These are phyloP conservation scores for Casaregolazyma suthepensis DNA, from an alignment of 1,139 yeast genomes.

Conservation along the genomic window DNA sequence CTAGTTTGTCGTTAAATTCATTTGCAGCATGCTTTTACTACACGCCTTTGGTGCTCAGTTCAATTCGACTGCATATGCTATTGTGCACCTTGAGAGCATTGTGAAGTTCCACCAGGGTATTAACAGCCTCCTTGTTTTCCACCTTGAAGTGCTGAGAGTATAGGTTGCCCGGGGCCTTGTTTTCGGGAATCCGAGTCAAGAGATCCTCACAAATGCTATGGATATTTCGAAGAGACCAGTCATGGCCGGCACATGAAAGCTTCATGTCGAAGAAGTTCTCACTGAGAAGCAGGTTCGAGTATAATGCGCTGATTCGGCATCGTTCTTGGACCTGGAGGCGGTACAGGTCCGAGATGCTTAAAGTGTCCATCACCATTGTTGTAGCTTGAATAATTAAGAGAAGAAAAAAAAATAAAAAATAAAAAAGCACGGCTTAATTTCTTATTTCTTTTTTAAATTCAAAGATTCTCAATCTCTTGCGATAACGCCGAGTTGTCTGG, in stretches of 20 bases:
- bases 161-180: constrained; percentile 21
- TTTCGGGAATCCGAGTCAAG: constrained; percentile 23
- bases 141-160: constrained; percentile 21
- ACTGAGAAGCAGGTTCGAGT: constrained; percentile 16
- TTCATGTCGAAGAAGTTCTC: constrained; percentile 15
- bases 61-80: constrained; percentile 24
- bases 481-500: not conserved
- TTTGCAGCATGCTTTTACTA: constrained; percentile 7
- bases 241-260: constrained; percentile 27
- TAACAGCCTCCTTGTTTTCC: constrained; percentile 21
- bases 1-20: not conserved
- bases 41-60: constrained; percentile 31
- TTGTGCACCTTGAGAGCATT: constrained; percentile 26
- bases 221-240: constrained; percentile 28
- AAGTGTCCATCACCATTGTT: constrained; percentile 16
- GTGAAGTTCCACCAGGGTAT: constrained; percentile 22
- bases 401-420: not conserved
- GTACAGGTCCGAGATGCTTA: constrained; percentile 16
- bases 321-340: constrained; percentile 17
- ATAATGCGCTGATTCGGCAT: constrained; percentile 18
- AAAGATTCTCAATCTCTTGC: not conserved
- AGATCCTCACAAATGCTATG: constrained; percentile 28
- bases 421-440: not conserved
- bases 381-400: not conserved
- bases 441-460: not conserved